Conservation (phyloP, 2,329 filamentous ascomycete species). For the Thielaviopsis populi region DNA sequence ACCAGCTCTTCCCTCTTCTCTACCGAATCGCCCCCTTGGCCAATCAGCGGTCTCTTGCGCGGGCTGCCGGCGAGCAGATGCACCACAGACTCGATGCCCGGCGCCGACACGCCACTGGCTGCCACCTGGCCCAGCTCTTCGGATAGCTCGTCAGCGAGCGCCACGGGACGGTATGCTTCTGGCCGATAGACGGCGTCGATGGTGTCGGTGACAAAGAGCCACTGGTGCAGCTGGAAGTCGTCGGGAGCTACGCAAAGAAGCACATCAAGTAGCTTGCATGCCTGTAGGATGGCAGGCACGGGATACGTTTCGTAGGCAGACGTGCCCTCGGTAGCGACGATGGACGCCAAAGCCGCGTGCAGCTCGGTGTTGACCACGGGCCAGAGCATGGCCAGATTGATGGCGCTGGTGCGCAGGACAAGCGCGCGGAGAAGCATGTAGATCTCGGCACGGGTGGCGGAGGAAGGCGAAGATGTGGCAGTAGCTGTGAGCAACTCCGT, state of each 20-base stretch:
- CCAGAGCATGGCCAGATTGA: slow-evolving; percentile 77
- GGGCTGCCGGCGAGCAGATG: slow-evolving; percentile 25
- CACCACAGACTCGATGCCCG: slow-evolving; percentile 25
- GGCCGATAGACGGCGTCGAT: slow-evolving; percentile 88
- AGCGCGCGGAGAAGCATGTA: slow-evolving; percentile 78
- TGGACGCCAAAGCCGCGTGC: slow-evolving; percentile 60
- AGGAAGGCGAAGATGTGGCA: slow-evolving; percentile 79
- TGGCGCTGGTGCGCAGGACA: slow-evolving; percentile 59
- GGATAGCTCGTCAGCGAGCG: slow-evolving; percentile 71
- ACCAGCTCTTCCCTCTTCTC: slow-evolving; percentile 56
- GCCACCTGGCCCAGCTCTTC: slow-evolving; percentile 48
- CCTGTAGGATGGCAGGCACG: slow-evolving; percentile 65
- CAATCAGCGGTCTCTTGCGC: slow-evolving; percentile 35
- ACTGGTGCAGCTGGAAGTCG: slow-evolving; percentile 96
- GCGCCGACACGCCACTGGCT: slow-evolving; percentile 17
- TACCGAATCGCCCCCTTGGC: slow-evolving; percentile 35
- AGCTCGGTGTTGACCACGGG: slow-evolving; percentile 78
- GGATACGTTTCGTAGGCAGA: slow-evolving; percentile 56
- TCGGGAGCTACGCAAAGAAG: slow-evolving; percentile 79
- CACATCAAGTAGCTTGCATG: slow-evolving; percentile 82
- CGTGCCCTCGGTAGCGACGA: slow-evolving; percentile 52
- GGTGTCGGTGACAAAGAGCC: slow-evolving; percentile 94
- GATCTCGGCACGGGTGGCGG: slow-evolving; percentile 72
- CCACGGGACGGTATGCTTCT: slow-evolving; percentile 49
- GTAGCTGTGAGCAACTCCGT: slow-evolving; percentile 77